phyloP scores from a whole-genome alignment of 441 rosid genomes.

The Gossypium gossypioides region DNA sequence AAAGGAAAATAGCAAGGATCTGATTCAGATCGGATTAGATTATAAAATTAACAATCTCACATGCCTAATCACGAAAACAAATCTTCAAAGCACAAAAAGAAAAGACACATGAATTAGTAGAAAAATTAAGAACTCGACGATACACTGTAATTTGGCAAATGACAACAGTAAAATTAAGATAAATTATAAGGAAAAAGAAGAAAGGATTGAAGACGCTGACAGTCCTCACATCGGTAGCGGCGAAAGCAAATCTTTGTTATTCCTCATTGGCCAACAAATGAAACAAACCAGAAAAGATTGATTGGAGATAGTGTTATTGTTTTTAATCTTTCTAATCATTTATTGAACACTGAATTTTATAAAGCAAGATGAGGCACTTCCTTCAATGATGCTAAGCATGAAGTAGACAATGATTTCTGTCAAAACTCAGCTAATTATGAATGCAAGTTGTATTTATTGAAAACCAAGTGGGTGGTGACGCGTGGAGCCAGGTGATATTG shows the following conservation, averaged over 20 bases:
- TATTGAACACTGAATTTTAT: background rate
- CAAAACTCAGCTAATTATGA: background rate
- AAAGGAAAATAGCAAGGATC: too few species aligned
- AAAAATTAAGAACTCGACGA: background rate
- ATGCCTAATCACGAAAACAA: too few species aligned
- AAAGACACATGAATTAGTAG: too few species aligned
- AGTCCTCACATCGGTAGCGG: too few species aligned
- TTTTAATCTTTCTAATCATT: background rate
- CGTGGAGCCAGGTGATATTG: background rate
- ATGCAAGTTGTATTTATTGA: background rate
- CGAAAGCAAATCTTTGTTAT: background rate
- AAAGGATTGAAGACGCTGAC: background rate
- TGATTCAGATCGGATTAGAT: too few species aligned
- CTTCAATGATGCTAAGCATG: constrained; percentile 9
- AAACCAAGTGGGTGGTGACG: background rate
- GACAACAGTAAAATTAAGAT: background rate
- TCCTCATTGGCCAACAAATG: background rate
- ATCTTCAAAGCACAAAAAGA: too few species aligned
- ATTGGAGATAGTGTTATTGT: background rate
- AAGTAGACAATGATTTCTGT: background rate
- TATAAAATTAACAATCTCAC: too few species aligned
- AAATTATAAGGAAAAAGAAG: background rate
- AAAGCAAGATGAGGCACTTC: background rate
- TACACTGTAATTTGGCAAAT: background rate
- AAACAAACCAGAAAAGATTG: background rate